Conservation (phyloP, 441 rosid genomes). For the Eruca vesicaria region DNA sequence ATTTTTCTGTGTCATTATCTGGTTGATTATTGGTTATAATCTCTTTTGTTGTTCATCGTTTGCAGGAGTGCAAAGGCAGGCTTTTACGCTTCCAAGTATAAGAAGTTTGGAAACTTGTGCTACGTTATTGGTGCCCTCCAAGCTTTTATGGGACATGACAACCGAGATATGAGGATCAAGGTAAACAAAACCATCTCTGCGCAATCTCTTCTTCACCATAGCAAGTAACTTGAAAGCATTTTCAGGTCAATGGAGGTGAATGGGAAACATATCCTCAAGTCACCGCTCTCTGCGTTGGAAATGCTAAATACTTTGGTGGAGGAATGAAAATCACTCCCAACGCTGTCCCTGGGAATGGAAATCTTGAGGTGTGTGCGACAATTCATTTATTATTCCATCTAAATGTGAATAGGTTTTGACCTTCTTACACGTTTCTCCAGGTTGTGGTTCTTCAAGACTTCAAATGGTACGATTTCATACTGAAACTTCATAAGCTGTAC, state of each 20-base stretch:
- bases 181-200: conserved; percentile 34
- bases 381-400: background rate
- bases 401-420: background rate
- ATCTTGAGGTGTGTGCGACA: conserved; percentile 27
- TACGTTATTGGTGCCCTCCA: conserved; percentile 88
- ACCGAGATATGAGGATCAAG: conserved; percentile 80
- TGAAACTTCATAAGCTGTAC: conserved; percentile 74
- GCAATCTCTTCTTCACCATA: background rate
- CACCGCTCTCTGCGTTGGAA: conserved; percentile 90
- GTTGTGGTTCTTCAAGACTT: conserved; percentile 91
- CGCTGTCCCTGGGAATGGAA: conserved; percentile 76
- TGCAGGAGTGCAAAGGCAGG: conserved; percentile 98
- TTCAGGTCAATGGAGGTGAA: conserved; percentile 74
- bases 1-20: background rate
- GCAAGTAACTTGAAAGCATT: conserved; percentile 7
- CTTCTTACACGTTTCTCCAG: conserved; percentile 40
- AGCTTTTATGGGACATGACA: conserved; percentile 80
- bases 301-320: conserved; percentile 95
- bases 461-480: conserved; percentile 86
- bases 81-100: conserved; percentile 84
- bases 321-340: conserved; percentile 97
- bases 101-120: conserved; percentile 81
- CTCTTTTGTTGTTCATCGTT: conserved; percentile 20
- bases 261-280: conserved; percentile 80
- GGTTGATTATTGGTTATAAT: conserved; percentile 16